Evolutionary conservation across 257 asterid species (phyloP), one percentile per base, ranked within the genome.

Genomic region (Nicotiana tabacum): DNA sequence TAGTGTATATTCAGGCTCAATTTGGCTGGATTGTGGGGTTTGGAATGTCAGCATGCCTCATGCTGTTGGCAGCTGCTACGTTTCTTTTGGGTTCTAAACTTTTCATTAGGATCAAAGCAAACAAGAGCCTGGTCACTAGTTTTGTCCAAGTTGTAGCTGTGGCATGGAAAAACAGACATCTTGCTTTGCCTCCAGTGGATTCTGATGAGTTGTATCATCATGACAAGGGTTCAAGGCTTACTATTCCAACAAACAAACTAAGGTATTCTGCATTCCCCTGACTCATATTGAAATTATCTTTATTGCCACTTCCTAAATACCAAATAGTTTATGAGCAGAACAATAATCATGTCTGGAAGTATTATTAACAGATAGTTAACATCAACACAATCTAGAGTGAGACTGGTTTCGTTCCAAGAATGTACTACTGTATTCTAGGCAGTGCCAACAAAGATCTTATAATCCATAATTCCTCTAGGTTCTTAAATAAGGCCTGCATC

Each of bases 11-110:
- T 64, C 98, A 90, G 80, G 88, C 84, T 8, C 48, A 24, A 15
- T 77, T n/a, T 29, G 94, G 94, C 15, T 93, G 98, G 98, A 78
- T 86, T 27, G 10, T 93, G 5, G 95, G 98, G 0, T 93, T 91
- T 46, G 98, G 95, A 37, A 87, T 92, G 11, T 94, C 95, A 0
- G 93, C 86, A 2, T 91, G 84, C 17, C 90, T 93, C 39, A 90
- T 92, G 95, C 5, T 92, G 1, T 12, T 86, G 6, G 86, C 95
- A 6, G 32, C 90, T 0, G 39, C 91, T 37, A 32, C 83, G 81
- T 93, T 91, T 80, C 84, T 93, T 21, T 32, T 85, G 37, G 97
- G 97, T 13, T 83, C 91, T 2, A 84, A 78, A 77, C 83, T 92
- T 17, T 93, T 92, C 77, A 77, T 89, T 32, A 89, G 82, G 85